A percentile compares a stretch with the other conserved stretches of the same genome.
Evolutionary conservation across 1,139 yeast genomes (phyloP).

Genomic region (Lizanozyma gosingica): DNA sequence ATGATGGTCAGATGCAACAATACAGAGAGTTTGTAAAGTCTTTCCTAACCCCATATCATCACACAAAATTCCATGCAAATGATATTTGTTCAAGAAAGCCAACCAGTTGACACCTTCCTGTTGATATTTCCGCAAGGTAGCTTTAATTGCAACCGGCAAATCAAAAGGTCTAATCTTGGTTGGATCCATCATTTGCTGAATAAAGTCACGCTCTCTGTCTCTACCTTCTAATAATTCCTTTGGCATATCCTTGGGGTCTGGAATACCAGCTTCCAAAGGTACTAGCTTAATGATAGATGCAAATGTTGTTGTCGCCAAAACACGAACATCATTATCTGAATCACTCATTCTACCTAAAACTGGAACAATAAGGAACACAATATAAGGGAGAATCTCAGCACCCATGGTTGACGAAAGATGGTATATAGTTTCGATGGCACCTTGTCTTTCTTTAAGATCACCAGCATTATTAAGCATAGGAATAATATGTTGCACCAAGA

Average conservation of each 20-base stretch:
- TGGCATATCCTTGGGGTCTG: conserved; percentile 93
- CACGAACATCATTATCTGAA: conserved; percentile 79
- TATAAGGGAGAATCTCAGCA: conserved; percentile 81
- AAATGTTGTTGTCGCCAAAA: conserved; percentile 89
- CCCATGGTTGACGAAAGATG: conserved; percentile 86
- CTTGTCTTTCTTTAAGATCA: conserved; percentile 74
- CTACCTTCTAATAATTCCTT: conserved; percentile 76
- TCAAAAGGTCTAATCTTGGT: conserved; percentile 80
- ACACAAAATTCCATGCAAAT: conserved; percentile 92
- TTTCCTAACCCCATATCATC: conserved; percentile 99
- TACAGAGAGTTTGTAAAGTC: conserved; percentile 93
- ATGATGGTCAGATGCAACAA: conserved; percentile 92
- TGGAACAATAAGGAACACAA: conserved; percentile 92
- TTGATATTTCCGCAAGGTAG: conserved; percentile 89
- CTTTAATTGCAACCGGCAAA: conserved; percentile 85
- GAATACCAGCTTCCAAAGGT: conserved; percentile 95
- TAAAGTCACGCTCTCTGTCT: conserved; percentile 89
- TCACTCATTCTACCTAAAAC: conserved; percentile 98
- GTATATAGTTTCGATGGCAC: conserved; percentile 86
- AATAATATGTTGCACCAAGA: conserved; percentile 65
- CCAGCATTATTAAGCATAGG: conserved; percentile 81
- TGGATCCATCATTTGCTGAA: conserved; percentile 98
- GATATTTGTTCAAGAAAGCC: conserved; percentile 89
- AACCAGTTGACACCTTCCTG: conserved; percentile 99
- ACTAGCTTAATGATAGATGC: conserved; percentile 93